Base-by-base conservation (phyloP, 345 rosid genomes). In the Crucihimalaya himalaica region DNA sequence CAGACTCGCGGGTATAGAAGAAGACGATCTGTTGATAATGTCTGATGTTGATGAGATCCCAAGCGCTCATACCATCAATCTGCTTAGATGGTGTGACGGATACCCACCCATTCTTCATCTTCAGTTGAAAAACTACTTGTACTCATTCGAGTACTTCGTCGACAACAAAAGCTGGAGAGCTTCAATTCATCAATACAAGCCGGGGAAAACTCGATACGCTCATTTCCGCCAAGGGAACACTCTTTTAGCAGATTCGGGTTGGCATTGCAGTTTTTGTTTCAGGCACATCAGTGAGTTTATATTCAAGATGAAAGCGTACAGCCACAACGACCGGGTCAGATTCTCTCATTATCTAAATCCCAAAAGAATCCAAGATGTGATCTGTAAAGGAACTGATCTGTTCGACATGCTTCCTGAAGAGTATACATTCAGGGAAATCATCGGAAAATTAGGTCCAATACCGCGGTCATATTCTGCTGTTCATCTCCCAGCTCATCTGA, bases 201-300 rank as follows among this genome's bases (percentile, higher is more conserved):
- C 77, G 0, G 89, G 90, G 37, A 83, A 86, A 75, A 91, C 97
- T 3, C 77, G 86, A 59, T 94, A 94, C 66, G 95, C 93, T 29
- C 98, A 94, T 73, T 91, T 67, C 70, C 92, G 97, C 8, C 98
- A 87, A 81, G 82, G 87, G 0, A 88, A 94, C 78, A 21, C 77
- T 21, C 81, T 91, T 5, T 73, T 94, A 70, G 77, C 98, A 4
- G 96, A 89, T 80, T 66, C 98, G 0, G 98, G 98, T 10, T 93
- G 97, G 98, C 98, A 91, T 77, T 94, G 98, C 70, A 94, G 98
- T 83, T 94, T 94, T 80, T 94, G 97, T 72, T 94, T 94, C 78
- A 88, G 97, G 45, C 74, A 56, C 74, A 86, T 94, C 31, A 85
- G 76, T 15, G 89, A 89, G 70, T 94, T 94, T 62, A 51, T 88